A percentile compares a stretch with the other conserved stretches of the same genome.
These are phyloP conservation scores for Rhizopus arrhizus DNA, from an alignment of 371 early-diverging fungal genomes.

Conservation along the genomic window DNA sequence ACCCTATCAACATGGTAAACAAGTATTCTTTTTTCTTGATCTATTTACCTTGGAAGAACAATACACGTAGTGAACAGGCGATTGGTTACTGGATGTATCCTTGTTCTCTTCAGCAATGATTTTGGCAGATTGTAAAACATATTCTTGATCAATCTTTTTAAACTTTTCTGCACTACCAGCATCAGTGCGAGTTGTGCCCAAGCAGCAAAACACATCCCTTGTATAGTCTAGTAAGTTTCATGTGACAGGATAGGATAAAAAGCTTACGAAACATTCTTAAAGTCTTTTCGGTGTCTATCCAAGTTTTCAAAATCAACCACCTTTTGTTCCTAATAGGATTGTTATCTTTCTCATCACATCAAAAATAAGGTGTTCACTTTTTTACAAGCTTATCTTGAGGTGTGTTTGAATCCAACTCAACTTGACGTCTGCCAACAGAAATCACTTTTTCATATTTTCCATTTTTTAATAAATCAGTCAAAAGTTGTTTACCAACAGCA, in stretches of 20 bases:
- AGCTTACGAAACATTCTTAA: conserved; percentile 51
- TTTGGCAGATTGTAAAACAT: conserved; percentile 68
- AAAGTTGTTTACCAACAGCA: conserved; percentile 71
- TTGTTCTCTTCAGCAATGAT: conserved; percentile 63
- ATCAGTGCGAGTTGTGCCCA: conserved; percentile 61
- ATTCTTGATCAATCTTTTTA: conserved; percentile 73
- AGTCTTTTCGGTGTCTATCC: conserved; percentile 35
- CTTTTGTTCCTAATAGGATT: conserved; percentile 37
- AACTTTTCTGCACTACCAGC: conserved; percentile 72
- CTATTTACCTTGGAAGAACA: conserved; percentile 53
- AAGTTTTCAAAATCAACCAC: conserved; percentile 52
- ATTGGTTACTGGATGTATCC: conserved; percentile 30
- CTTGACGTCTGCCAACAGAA: conserved; percentile 60
- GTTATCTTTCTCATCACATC: too few species aligned
- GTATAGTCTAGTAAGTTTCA: not conserved
- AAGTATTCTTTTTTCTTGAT: not conserved
- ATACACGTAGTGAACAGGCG: conserved; percentile 67
- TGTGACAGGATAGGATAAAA: not conserved
- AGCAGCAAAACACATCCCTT: conserved; percentile 21
- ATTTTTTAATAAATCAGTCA: conserved; percentile 62
- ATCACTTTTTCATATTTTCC: conserved; percentile 66
- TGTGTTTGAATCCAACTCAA: conserved; percentile 54
- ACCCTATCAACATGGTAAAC: conserved; percentile 22
- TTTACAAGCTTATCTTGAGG: conserved; percentile 60
- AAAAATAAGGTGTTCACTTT: not conserved